phyloP scores from a whole-genome alignment of 73 alveolate species.

The Tetrahymena borealis region DNA sequence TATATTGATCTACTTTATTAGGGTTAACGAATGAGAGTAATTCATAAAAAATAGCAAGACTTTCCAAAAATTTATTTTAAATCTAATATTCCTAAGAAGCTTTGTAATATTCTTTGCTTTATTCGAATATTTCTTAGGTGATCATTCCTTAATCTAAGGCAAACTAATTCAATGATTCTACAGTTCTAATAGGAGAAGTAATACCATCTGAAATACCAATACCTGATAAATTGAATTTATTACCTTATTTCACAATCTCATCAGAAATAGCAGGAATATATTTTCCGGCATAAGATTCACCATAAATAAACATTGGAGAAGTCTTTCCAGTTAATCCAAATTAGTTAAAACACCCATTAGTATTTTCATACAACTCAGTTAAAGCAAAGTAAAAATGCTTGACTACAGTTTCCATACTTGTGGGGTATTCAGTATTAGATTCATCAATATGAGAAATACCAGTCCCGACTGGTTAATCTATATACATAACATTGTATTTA shows the following conservation, averaged over 20 bases:
- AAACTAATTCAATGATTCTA: neutral
- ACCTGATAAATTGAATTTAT: neutral
- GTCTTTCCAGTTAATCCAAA: neutral
- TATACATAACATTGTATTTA: constrained; percentile 15
- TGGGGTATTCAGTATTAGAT: neutral
- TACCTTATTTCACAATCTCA: neutral
- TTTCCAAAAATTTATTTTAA: too few species aligned
- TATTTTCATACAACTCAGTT: neutral
- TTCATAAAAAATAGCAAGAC: too few species aligned
- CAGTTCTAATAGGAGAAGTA: neutral
- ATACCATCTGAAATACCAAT: neutral
- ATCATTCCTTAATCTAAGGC: neutral
- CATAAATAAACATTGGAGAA: constrained; percentile 61
- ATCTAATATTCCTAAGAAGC: too few species aligned
- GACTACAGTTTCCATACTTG: neutral
- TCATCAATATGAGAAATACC: constrained; percentile 16
- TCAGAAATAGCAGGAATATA: constrained; percentile 69
- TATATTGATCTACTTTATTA: too few species aligned
- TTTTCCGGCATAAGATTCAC: constrained; percentile 95
- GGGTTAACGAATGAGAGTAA: too few species aligned
- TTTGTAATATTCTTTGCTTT: neutral
- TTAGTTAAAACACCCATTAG: constrained; percentile 10
- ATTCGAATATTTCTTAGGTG: neutral
- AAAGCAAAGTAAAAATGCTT: constrained; percentile 5
- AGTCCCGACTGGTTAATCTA: constrained; percentile 35